Evolutionary conservation across 2,329 filamentous ascomycete species (phyloP).

Genomic region (Talaromyces sp.): DNA sequence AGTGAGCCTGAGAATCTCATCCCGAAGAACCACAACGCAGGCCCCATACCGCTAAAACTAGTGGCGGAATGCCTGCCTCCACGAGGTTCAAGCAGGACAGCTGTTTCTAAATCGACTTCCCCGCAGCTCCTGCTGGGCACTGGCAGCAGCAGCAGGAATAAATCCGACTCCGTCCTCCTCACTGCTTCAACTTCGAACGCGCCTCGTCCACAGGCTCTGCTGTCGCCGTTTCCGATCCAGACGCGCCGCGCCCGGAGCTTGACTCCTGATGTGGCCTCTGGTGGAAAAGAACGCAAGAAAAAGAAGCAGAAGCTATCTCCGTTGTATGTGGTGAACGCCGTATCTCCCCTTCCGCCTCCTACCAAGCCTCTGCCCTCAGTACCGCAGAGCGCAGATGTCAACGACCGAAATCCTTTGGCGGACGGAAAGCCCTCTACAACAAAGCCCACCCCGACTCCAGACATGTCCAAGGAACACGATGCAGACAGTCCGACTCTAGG

Average conservation of each 20-base stretch:
- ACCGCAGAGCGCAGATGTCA: slow-evolving; percentile 16
- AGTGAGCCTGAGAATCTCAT: not conserved
- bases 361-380: slow-evolving; percentile 29
- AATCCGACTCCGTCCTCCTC: not conserved
- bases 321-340: slow-evolving; percentile 21
- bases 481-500: slow-evolving; percentile 10
- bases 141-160: not conserved
- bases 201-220: slow-evolving; percentile 7
- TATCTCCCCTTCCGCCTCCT: slow-evolving; percentile 30
- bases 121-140: slow-evolving; percentile 9
- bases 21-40: slow-evolving; percentile 1
- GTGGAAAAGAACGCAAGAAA: slow-evolving; percentile 1
- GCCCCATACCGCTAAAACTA: slow-evolving; percentile 13
- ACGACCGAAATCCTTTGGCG: not conserved
- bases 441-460: slow-evolving; percentile 1
- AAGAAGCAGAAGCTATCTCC: slow-evolving; percentile 8
- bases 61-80: slow-evolving; percentile 26
- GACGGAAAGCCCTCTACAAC: not conserved
- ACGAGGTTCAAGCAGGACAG: slow-evolving; percentile 23
- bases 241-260: slow-evolving; percentile 10
- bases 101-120: slow-evolving; percentile 15
- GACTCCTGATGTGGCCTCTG: slow-evolving; percentile 8
- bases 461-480: slow-evolving; percentile 1
- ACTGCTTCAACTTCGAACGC: not conserved
- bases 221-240: slow-evolving; percentile 11